phyloP scores from a whole-genome alignment of 2,329 filamentous ascomycete genomes.

The Trichoderma citrinoviride region DNA sequence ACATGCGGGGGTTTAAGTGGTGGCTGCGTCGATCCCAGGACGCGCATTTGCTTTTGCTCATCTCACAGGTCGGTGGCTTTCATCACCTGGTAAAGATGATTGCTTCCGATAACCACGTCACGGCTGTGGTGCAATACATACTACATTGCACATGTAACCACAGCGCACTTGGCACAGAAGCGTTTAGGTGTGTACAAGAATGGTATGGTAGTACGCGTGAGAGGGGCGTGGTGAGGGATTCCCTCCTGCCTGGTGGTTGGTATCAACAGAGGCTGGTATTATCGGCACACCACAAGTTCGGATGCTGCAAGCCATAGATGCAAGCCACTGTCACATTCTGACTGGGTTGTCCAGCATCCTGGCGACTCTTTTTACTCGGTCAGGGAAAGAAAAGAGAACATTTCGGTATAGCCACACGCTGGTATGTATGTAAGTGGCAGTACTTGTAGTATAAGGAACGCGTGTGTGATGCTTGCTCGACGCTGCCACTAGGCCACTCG shows the following conservation, averaged over 20 bases:
- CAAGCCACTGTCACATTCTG: too few species aligned
- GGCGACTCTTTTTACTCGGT: too few species aligned
- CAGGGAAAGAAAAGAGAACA: too few species aligned
- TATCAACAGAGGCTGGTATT: too few species aligned
- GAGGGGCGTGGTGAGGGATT: too few species aligned
- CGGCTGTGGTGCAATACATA: neutral
- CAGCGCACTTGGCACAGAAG: neutral
- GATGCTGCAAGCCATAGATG: too few species aligned
- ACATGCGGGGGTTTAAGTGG: too few species aligned
- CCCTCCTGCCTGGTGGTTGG: too few species aligned
- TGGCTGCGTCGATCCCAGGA: neutral
- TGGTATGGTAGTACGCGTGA: neutral
- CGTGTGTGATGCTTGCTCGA: neutral
- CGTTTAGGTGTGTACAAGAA: neutral
- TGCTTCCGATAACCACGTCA: conserved; percentile 4
- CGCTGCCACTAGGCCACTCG: neutral
- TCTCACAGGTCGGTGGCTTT: neutral
- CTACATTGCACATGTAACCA: neutral
- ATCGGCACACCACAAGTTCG: too few species aligned
- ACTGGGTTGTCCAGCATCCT: too few species aligned
- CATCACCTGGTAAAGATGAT: neutral
- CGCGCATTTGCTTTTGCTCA: neutral
- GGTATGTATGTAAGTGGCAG: too few species aligned
- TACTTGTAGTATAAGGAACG: neutral
- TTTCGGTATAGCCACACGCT: too few species aligned